Percentiles rank a stretch among this genome's conserved stretches.
Evolutionary conservation across 345 rosid species (phyloP).

Genomic region (Populus pruinosa): DNA sequence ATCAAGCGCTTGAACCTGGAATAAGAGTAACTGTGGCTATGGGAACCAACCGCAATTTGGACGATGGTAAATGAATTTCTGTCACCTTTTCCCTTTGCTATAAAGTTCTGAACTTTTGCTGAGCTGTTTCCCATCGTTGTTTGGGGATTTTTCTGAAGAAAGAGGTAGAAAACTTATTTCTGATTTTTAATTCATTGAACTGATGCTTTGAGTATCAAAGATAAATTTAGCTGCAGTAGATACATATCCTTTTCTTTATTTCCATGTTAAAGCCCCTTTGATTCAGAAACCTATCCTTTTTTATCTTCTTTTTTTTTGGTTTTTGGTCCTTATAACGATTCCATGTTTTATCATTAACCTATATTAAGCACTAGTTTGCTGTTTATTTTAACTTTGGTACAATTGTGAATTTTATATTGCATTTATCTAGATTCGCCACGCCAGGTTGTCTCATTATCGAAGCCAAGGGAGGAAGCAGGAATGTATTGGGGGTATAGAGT

Average conservation of each 20-base stretch:
- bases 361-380: neutral
- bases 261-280: neutral
- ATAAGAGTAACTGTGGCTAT: constrained; percentile 83
- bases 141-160: neutral
- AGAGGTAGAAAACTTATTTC: no score
- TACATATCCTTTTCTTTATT: neutral
- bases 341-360: neutral
- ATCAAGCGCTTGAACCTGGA: constrained; percentile 71
- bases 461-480: constrained; percentile 76
- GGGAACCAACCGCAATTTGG: constrained; percentile 67
- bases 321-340: neutral
- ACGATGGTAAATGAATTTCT: constrained; percentile 38
- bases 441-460: constrained; percentile 59
- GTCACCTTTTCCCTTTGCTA: neutral
- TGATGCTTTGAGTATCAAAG: neutral
- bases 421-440: constrained; percentile 55
- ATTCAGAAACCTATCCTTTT: neutral
- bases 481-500: constrained; percentile 92
- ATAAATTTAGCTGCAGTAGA: neutral
- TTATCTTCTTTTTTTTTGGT: neutral
- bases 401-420: constrained; percentile 21
- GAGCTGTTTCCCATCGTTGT: neutral
- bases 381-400: neutral
- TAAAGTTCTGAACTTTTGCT: constrained; percentile 1
- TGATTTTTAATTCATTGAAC: neutral